Evolutionary conservation across 306 rosid genomes (phyloP), one percentile per base, ranked within the genome.

Genomic region (Boehmeria nivea): DNA sequence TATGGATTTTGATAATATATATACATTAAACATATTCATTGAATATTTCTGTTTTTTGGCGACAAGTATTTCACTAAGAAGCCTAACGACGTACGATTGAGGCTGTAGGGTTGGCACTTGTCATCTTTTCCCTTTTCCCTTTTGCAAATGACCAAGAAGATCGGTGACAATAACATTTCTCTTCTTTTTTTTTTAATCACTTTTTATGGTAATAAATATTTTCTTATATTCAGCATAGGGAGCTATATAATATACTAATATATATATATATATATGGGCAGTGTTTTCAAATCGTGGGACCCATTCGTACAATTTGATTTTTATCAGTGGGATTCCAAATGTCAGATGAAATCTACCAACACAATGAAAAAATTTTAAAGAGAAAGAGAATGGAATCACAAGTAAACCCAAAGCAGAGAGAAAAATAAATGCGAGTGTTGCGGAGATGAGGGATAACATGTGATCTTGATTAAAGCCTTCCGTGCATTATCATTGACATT

Each of bases 241-340:
- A 17, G 12, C 33, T 36, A 21, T 27, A 22, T 22, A 37, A 42
- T 31, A 22, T 31, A 31, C 36, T 31, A 31, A 31, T 31, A 31
- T n/a, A n/a, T n/a, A n/a, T n/a, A n/a, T n/a, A n/a, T n/a, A n/a
- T n/a, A n/a, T 31, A 31, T 6, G 54, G 59, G 17, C 28, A 0
- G 26, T 45, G 52, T 27, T 33, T 69, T 69, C 22, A 61, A 61
- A 51, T 26, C 46, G 39, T 17, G 67, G 69, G 65, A 49, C 50
- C 50, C 63, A 68, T 16, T 39, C 11, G 34, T 53, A 33, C 36
- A 12, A 4, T 54, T 15, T 2, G 47, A 22, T 4, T 58, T 31
- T 46, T 48, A 60, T 47, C 68, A 48, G 60, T 59, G 61, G 59
- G 62, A 60, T 65, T 69, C 72, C 60, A 37, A 48, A 48, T 50